Evolutionary conservation across 2,329 filamentous ascomycete genomes (phyloP), one percentile per base, ranked within the genome.

Genomic region (Chlorencoelia australis): DNA sequence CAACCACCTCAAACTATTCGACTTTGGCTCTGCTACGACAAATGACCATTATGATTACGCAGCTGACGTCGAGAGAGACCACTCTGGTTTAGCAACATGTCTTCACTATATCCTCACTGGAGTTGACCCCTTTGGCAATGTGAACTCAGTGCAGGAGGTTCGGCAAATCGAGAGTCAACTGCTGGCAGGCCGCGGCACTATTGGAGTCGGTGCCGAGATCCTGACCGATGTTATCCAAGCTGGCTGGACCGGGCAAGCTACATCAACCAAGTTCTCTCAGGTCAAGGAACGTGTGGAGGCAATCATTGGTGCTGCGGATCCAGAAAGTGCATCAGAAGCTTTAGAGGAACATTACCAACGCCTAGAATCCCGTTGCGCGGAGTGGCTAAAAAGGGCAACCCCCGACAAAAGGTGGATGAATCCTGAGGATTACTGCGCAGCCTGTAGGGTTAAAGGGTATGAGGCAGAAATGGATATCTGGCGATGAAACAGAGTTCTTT

Each of bases 341-440:
- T 15, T 33, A 35, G 37, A 40, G 32, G 32, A 36, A 40, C 26
- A 40, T 31, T 40, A 40, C 33, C 31, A 35, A 36, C 33, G 33
- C 25, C 21, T 40, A 36, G 37, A 35, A 40, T 40, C 37, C 27
- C 37, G 37, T 36, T 40, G 37, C 32, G 26, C 37, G 36, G 37
- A 40, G 32, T 35, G 31, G 37, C 37, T 40, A 40, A 35, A 40
- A 40, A 26, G 4, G 37, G 37, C 32, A 40, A 35, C 33, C 32
- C 26, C 21, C 21, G 32, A 40, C 31, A 18, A 40, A 40, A 40
- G 37, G 21, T 40, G 20, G 37, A 40, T 40, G 37, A 36, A 35
- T 36, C 20, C 37, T 40, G 27, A 40, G 20, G 37, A 40, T 18
- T 40, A 35, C 28, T 40, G 32, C 32, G 37, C 24, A 19, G 25